Conservation (phyloP, 1,139 yeast genomes). For the Zygoascus sp. region DNA sequence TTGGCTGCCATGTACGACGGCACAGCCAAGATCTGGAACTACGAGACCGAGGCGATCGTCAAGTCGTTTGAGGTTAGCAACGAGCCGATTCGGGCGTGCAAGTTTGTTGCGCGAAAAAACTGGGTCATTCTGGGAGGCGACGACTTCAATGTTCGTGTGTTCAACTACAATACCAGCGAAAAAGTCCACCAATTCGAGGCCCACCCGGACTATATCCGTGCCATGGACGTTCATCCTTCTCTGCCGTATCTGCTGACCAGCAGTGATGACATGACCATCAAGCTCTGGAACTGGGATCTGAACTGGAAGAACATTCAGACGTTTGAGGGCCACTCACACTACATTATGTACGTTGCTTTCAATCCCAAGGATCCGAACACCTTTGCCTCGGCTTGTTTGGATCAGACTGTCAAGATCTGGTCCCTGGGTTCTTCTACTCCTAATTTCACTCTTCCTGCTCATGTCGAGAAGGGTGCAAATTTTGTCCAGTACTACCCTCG, state of each 20-base stretch:
- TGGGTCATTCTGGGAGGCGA: slow-evolving; percentile 97
- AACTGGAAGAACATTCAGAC: slow-evolving; percentile 86
- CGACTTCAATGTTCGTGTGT: slow-evolving; percentile 89
- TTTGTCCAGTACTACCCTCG: slow-evolving; percentile 96
- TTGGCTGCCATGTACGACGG: slow-evolving; percentile 77
- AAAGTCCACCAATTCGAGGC: slow-evolving; percentile 94
- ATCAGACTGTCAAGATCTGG: slow-evolving; percentile 96
- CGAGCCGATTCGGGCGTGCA: slow-evolving; percentile 93
- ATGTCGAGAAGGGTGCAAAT: slow-evolving; percentile 90
- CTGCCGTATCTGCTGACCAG: slow-evolving; percentile 86
- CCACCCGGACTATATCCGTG: slow-evolving; percentile 93
- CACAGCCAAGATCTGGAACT: slow-evolving; percentile 84
- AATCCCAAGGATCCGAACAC: slow-evolving; percentile 98
- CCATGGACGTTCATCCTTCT: slow-evolving; percentile 89
- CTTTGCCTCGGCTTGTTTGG: slow-evolving; percentile 95
- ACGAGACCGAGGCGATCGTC: slow-evolving; percentile 66
- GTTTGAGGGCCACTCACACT: slow-evolving; percentile 94
- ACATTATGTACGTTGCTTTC: slow-evolving; percentile 89
- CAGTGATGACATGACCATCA: slow-evolving; percentile 87
- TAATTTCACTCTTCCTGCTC: slow-evolving; percentile 87
- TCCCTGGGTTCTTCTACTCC: slow-evolving; percentile 85
- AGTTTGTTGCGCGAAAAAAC: slow-evolving; percentile 90
- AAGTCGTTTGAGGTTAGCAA: slow-evolving; percentile 83
- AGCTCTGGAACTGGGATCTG: slow-evolving; percentile 96
- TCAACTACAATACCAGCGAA: slow-evolving; percentile 93